Base-by-base conservation (phyloP, 2,329 filamentous ascomycete species). In the Ambrosiella beaveri region DNA sequence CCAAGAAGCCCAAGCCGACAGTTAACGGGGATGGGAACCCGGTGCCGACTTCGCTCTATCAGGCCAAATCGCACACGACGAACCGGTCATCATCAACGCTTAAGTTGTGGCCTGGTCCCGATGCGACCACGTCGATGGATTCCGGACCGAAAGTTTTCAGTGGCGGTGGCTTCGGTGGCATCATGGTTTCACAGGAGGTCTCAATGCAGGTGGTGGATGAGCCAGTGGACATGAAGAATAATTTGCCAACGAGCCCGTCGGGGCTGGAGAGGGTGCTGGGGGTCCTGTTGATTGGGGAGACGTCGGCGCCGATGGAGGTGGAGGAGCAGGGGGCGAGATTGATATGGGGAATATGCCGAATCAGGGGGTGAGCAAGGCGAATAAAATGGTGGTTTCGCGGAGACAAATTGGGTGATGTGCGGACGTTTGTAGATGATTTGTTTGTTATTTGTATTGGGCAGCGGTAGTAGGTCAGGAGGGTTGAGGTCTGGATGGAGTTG, bases 181-280 rank as follows among this genome's bases (percentile, higher is more conserved):
- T 83, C 65, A 76, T 82, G 71, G 75, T 83, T 6, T 79, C 77
- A 27, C 77, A 80, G 62, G 78, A 84, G 63, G 76, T 83, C 58
- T 76, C 74, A 7, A 74, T 83, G 35, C 58, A 60, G 15, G 58
- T n/a, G 7, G 54, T 54, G 2, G 74, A 80, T 44, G 66, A 59
- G 13, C 2, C 37, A 0, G 15, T 39, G n/a, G 52, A 69, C 4
- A 64, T 69, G 58, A 40, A 56, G 35, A 13, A 51, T 50, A 40
- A 41, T 27, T 4, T 51, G 17, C 19, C n/a, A 41, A 57, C 9
- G 35, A 57, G 39, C 36, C 17, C 47, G 36, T 27, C 40, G 40
- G 27, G 61, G 35, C 44, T 58, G 45, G 38, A 55, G 11, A 12
- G 39, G 19, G 40, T 54, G n/a, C 40, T 19, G 17, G 53, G 51